A percentile compares a stretch with the other conserved stretches of the same genome.
Evolutionary conservation across 1,284 basidiomycete genomes (phyloP).

Genomic region (Volvariella surrecta): DNA sequence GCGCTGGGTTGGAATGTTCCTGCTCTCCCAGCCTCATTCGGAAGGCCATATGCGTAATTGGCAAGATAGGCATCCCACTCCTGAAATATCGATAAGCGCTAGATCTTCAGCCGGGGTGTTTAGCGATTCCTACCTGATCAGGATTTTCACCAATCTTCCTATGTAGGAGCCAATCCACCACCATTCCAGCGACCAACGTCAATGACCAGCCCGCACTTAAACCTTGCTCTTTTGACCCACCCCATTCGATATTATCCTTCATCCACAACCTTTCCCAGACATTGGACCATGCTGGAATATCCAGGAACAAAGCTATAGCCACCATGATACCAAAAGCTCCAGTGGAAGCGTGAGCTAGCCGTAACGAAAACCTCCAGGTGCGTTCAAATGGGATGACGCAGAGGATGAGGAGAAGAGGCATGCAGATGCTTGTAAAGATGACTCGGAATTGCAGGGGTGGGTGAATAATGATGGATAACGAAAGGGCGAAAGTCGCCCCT

Average conservation of each 20-base stretch:
- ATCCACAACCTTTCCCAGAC: conserved; percentile 55
- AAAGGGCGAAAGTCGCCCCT: conserved; percentile 38
- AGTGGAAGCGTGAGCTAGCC: conserved; percentile 40
- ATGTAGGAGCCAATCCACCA: conserved; percentile 45
- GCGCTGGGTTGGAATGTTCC: conserved; percentile 40
- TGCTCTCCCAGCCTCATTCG: conserved; percentile 29
- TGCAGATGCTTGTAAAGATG: conserved; percentile 38
- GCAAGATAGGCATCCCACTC: conserved; percentile 65
- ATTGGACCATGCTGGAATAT: conserved; percentile 45
- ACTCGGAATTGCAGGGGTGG: conserved; percentile 49
- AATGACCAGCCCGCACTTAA: conserved; percentile 48
- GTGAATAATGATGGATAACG: conserved; percentile 47
- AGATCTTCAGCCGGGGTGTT: not conserved
- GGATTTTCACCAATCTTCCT: conserved; percentile 54
- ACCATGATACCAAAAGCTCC: conserved; percentile 50
- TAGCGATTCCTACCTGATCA: conserved; percentile 40
- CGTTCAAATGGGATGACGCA: conserved; percentile 11
- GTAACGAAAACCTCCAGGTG: conserved; percentile 37
- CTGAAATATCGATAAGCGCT: conserved; percentile 21
- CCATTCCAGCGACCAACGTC: conserved; percentile 37
- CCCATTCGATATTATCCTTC: conserved; percentile 39
- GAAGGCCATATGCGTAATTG: conserved; percentile 44
- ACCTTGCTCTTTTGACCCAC: conserved; percentile 43
- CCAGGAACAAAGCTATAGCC: conserved; percentile 44
- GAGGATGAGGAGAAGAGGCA: conserved; percentile 20